Conservation (phyloP, 176 grass and related monocot species). For the Juncus effusus region DNA sequence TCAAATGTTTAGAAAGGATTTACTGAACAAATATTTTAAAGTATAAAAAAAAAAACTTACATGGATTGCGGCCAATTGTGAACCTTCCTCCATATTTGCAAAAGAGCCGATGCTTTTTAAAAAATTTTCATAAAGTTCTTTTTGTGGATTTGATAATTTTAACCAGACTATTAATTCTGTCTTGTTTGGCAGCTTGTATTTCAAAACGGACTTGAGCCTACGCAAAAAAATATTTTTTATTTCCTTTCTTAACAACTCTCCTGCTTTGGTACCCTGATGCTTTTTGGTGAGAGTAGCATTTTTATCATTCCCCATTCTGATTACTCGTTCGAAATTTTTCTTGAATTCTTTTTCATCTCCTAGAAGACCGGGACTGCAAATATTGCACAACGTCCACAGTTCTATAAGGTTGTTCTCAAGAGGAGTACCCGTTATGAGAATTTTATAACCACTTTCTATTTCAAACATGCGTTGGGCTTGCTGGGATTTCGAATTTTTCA, state of each 20-base stretch:
- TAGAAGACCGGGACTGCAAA: slow-evolving; percentile 72
- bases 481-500: slow-evolving; percentile 78
- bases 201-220: slow-evolving; percentile 33
- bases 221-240: slow-evolving; percentile 76
- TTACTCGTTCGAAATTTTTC: slow-evolving; percentile 55
- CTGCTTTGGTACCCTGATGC: slow-evolving; percentile 55
- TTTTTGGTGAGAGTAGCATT: slow-evolving; percentile 59
- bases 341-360: slow-evolving; percentile 77
- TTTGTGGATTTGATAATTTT: slow-evolving; percentile 70
- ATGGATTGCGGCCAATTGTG: slow-evolving; percentile 66
- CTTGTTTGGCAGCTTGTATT: slow-evolving; percentile 52
- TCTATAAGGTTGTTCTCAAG: slow-evolving; percentile 92
- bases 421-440: slow-evolving; percentile 85
- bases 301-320: slow-evolving; percentile 80
- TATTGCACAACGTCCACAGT: slow-evolving; percentile 82
- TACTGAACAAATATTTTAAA: too few relatives aligned
- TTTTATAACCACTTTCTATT: slow-evolving; percentile 68
- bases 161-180: slow-evolving; percentile 85
- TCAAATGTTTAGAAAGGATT: too few relatives aligned
- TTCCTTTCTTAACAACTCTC: slow-evolving; percentile 62
- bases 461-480: slow-evolving; percentile 59
- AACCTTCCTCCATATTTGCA: slow-evolving; percentile 36
- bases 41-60: slow-evolving; percentile 43
- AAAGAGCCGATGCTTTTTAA: slow-evolving; percentile 69
- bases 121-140: slow-evolving; percentile 92